These are phyloP conservation scores for Tilletia indica DNA, from an alignment of 1,284 basidiomycete genomes.

Conservation along the genomic window DNA sequence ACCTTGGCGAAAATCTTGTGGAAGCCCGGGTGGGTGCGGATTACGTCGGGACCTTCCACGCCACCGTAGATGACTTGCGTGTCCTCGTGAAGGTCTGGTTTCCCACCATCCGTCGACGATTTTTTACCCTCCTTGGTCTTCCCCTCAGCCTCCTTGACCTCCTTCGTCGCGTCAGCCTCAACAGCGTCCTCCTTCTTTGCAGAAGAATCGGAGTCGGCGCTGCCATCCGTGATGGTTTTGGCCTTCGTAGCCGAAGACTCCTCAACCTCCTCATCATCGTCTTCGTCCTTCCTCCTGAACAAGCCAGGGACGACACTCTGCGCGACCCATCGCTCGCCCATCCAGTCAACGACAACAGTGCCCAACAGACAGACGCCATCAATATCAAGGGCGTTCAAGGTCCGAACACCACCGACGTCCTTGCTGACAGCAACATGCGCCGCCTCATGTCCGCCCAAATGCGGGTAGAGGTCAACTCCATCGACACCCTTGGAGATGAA, in stretches of 20 bases:
- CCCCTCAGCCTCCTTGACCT: constrained; percentile 66
- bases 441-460: constrained; percentile 64
- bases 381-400: constrained; percentile 62
- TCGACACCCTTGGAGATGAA: constrained; percentile 64
- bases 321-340: constrained; percentile 64
- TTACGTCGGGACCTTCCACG: constrained; percentile 59
- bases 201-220: no score
- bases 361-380: constrained; percentile 55
- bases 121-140: constrained; percentile 58
- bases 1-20: constrained; percentile 62
- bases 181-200: constrained; percentile 19
- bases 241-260: constrained; percentile 8
- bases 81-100: constrained; percentile 40
- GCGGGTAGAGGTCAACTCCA: constrained; percentile 61
- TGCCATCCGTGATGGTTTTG: background rate
- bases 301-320: constrained; percentile 64
- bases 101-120: constrained; percentile 29
- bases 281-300: constrained; percentile 57
- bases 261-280: constrained; percentile 34
- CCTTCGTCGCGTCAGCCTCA: constrained; percentile 24
- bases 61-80: constrained; percentile 60
- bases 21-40: constrained; percentile 59
- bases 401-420: constrained; percentile 62
- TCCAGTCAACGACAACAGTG: constrained; percentile 63
- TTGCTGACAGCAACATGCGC: constrained; percentile 63